phyloP scores from a whole-genome alignment of 140 eudicot genomes.

The Oenanthe javanica region DNA sequence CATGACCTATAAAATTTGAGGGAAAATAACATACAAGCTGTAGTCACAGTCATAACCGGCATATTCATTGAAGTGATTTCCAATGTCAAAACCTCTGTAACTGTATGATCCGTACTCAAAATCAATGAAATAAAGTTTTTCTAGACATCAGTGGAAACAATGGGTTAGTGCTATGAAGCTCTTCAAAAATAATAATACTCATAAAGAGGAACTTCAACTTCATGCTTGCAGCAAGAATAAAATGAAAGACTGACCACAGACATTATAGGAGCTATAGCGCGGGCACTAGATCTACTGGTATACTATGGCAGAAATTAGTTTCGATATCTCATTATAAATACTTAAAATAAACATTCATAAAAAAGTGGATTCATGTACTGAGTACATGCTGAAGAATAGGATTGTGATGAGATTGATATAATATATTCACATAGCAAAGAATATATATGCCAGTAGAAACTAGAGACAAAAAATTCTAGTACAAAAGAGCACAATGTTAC shows the following conservation, averaged over 20 bases:
- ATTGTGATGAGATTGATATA: not conserved
- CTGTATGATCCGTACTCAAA: slow-evolving; percentile 88
- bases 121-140: slow-evolving; percentile 80
- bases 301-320: not conserved
- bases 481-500: slow-evolving; percentile 6
- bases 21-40: slow-evolving; percentile 50
- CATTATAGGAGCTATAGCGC: not conserved
- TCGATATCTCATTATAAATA: not conserved
- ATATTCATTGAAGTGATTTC: slow-evolving; percentile 95
- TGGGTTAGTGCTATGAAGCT: not conserved
- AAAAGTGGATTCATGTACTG: not conserved
- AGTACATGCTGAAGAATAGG: not conserved
- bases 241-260: not conserved
- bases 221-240: not conserved
- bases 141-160: slow-evolving; percentile 34
- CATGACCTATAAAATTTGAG: not conserved
- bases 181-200: not conserved
- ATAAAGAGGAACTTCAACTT: not conserved
- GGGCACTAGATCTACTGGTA: not conserved
- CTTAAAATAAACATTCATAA: not conserved
- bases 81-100: slow-evolving; percentile 94
- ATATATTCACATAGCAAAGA: not conserved
- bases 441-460: not conserved
- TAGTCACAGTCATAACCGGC: slow-evolving; percentile 95
- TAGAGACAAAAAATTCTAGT: not conserved